Conservation (phyloP, 495 filamentous ascomycete species). For the Letharia columbiana region DNA sequence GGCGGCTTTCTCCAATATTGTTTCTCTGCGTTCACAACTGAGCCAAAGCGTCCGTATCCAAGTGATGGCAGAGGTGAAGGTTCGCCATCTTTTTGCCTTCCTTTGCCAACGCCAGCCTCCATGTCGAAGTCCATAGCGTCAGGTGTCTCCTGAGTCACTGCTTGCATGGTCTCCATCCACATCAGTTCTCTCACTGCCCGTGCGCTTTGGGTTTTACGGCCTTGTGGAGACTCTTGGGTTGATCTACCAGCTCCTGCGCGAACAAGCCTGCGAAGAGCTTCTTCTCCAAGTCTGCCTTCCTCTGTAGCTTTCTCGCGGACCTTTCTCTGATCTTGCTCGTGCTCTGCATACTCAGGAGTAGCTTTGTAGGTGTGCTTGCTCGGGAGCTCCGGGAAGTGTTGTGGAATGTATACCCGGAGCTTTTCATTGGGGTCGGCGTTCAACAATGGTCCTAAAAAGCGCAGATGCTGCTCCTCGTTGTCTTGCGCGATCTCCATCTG, state of each 20-base stretch:
- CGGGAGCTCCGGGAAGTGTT: constrained; percentile 61
- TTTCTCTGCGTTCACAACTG: constrained; percentile 25
- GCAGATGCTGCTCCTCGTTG: constrained; percentile 27
- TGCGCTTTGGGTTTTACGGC: background rate
- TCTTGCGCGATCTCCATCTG: constrained; percentile 42
- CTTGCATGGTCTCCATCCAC: constrained; percentile 24
- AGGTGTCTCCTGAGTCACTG: constrained; percentile 5
- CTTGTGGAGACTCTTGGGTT: constrained; percentile 7
- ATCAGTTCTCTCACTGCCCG: constrained; percentile 18
- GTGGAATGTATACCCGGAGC: constrained; percentile 49
- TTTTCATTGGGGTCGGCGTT: constrained; percentile 43
- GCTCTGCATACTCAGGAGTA: constrained; percentile 55
- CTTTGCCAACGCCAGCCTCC: constrained; percentile 26
- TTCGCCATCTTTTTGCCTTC: constrained; percentile 5
- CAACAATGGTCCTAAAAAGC: constrained; percentile 47
- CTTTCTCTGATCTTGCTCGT: constrained; percentile 59
- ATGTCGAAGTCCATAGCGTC: constrained; percentile 14
- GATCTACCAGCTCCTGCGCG: constrained; percentile 33
- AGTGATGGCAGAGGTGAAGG: background rate
- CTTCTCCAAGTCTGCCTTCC: constrained; percentile 64
- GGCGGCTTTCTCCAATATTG: constrained; percentile 24
- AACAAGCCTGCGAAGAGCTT: constrained; percentile 61
- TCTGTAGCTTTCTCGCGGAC: constrained; percentile 66
- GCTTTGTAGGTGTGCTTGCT: constrained; percentile 64
- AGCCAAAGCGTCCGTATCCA: constrained; percentile 18